phyloP scores from a whole-genome alignment of 805 yeast species.

The Saturnispora bothae region DNA sequence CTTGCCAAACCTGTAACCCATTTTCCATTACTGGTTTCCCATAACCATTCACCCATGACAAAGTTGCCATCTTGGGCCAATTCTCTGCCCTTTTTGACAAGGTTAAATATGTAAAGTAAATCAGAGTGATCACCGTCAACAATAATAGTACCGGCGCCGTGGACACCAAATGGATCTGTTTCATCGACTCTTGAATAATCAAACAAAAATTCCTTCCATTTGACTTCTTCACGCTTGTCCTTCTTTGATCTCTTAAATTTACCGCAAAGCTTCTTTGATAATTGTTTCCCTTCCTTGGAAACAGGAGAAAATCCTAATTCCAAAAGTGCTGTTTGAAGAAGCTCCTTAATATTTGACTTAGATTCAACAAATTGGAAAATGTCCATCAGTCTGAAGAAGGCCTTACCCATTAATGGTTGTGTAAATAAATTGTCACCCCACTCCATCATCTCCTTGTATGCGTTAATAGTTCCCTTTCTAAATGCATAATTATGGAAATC shows the following conservation, averaged over 20 bases:
- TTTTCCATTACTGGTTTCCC: constrained; percentile 10
- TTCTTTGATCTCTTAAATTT: constrained; percentile 32
- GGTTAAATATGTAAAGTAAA: constrained; percentile 22
- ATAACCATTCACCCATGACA: constrained; percentile 10
- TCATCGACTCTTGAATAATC: constrained; percentile 35
- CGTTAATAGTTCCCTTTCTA: constrained; percentile 82
- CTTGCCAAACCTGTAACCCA: constrained; percentile 12
- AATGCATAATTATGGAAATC: constrained; percentile 92
- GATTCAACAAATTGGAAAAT: constrained; percentile 38
- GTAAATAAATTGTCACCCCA: constrained; percentile 76
- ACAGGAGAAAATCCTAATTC: constrained; percentile 3
- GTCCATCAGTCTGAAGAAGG: constrained; percentile 51
- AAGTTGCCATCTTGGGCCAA: constrained; percentile 6
- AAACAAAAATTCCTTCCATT: constrained; percentile 45
- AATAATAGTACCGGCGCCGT: constrained; percentile 21
- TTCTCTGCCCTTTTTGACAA: constrained; percentile 7
- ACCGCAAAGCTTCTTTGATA: constrained; percentile 3
- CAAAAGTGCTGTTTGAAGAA: constrained; percentile 8
- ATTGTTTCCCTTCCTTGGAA: constrained; percentile 4
- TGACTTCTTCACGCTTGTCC: constrained; percentile 45
- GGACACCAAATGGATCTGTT: constrained; percentile 50
- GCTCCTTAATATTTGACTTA: constrained; percentile 14
- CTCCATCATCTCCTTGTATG: constrained; percentile 60
- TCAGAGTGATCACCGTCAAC: constrained; percentile 26
- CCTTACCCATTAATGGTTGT: constrained; percentile 64